phyloP scores from a whole-genome alignment of 2,329 filamentous ascomycete species.

The Ceratocystiopsis minuta region DNA sequence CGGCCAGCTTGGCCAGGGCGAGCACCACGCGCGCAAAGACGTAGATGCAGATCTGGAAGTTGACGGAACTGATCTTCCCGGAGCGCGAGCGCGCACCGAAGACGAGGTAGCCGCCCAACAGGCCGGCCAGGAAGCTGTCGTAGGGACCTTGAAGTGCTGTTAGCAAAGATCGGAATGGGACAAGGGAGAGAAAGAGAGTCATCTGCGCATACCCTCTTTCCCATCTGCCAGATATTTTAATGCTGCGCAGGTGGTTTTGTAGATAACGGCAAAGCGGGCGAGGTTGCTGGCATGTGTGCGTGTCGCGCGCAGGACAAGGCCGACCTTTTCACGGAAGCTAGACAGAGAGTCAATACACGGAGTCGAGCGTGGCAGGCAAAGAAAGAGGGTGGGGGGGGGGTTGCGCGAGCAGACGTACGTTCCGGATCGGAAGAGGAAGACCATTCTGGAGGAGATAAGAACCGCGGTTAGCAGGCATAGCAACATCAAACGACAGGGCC shows the following conservation, averaged over 20 bases:
- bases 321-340: slow-evolving; percentile 55
- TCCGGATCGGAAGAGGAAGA: slow-evolving; percentile 87
- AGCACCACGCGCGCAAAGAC: slow-evolving; percentile 85
- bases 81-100: slow-evolving; percentile 51
- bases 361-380: neutral
- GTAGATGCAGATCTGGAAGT: slow-evolving; percentile 96
- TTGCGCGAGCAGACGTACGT: slow-evolving; percentile 34
- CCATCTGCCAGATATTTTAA: slow-evolving; percentile 47
- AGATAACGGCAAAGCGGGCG: slow-evolving; percentile 76
- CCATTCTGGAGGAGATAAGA: slow-evolving; percentile 46
- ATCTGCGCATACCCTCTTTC: slow-evolving; percentile 31
- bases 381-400: slow-evolving; percentile 3
- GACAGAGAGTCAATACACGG: neutral
- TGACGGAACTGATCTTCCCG: slow-evolving; percentile 60
- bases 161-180: too few species aligned
- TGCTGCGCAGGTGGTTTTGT: slow-evolving; percentile 66
- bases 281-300: slow-evolving; percentile 82
- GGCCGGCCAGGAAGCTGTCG: slow-evolving; percentile 72
- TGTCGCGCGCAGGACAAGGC: slow-evolving; percentile 69
- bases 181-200: too few species aligned
- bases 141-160: slow-evolving; percentile 35
- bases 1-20: slow-evolving; percentile 63
- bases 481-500: too few species aligned
- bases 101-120: slow-evolving; percentile 80
- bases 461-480: slow-evolving; percentile 1